Percentiles rank a stretch among this genome's conserved stretches.
Conservation (phyloP, 2,329 filamentous ascomycete genomes). For the Xylaria sp. region DNA sequence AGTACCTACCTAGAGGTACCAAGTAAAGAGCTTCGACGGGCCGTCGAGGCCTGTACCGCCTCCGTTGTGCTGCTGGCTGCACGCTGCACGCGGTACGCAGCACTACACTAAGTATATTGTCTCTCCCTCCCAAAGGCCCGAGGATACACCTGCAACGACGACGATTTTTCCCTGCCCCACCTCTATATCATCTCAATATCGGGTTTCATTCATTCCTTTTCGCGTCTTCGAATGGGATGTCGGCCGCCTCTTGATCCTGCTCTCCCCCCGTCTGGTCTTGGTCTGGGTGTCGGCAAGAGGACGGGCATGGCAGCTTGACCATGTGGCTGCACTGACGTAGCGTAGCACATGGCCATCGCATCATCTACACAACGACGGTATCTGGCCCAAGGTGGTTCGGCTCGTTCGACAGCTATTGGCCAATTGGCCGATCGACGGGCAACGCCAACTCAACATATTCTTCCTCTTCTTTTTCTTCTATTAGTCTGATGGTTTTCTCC, state of each 20-base stretch:
- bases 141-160: too few species aligned
- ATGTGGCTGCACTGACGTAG: neutral
- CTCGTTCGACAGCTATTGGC: neutral
- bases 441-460: constrained; percentile 10
- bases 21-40: too few species aligned
- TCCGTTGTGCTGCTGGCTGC: too few species aligned
- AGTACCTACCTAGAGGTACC: too few species aligned
- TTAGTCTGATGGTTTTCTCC: constrained; percentile 15
- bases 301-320: constrained; percentile 11
- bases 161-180: constrained; percentile 10
- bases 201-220: constrained; percentile 10
- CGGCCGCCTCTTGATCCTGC: neutral
- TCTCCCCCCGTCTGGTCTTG: neutral
- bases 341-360: constrained; percentile 6
- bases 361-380: neutral
- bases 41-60: too few species aligned
- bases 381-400: neutral
- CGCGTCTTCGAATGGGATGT: constrained; percentile 1
- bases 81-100: neutral
- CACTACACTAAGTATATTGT: too few species aligned
- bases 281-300: constrained; percentile 1
- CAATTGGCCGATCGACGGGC: constrained; percentile 13
- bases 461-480: too few species aligned
- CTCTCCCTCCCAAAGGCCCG: too few species aligned
- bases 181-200: neutral